Evolutionary conservation across 2,329 filamentous ascomycete genomes (phyloP), one percentile per base, ranked within the genome.

Genomic region (Aspergillaceae sp.): DNA sequence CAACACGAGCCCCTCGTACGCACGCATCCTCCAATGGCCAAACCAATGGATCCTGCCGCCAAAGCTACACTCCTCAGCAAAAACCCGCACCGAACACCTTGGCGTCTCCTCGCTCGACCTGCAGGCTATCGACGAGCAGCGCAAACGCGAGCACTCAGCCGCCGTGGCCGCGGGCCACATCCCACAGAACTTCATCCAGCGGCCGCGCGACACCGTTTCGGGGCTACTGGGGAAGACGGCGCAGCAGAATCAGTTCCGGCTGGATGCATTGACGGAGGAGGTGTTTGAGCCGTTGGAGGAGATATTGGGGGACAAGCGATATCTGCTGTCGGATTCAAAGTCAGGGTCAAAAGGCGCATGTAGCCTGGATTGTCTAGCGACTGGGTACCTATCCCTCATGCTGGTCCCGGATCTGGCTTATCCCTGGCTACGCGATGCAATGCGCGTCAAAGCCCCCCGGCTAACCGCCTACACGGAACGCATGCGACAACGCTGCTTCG

Each of bases 1-100:
- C 38, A 72, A 77, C 42, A 95, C 89, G 3, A 82, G 88, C 10
- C 86, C 88, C 2, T 84, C 87, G 34, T 95, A 89, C 69, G 87
- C 83, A 54, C 71, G 74, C 4, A 78, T 96, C 47, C 79, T 97
- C 35, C 80, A 85, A 36, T 94, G 92, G 74, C 89, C 92, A 11
- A 76, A 89, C 51, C 90, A 90, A 57, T 98, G 92, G 79, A 85
- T 86, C 37, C 74, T 94, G 4, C 90, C 90, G 2, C 82, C 86
- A 0, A 74, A 79, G 46, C 74, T 88, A 45, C 85, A 89, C 42
- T 74, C 81, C 7, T 75, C 80, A 34, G 89, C 90, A 29, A 78
- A 85, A 58, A 68, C 74, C 51, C 77, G 84, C 52, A 90, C 87
- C 7, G 78, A 80, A 46, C 79, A 85, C 56, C 73, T 88, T 2